phyloP scores from a whole-genome alignment of 305 asterid genomes.

The Plantago lanceolata region DNA sequence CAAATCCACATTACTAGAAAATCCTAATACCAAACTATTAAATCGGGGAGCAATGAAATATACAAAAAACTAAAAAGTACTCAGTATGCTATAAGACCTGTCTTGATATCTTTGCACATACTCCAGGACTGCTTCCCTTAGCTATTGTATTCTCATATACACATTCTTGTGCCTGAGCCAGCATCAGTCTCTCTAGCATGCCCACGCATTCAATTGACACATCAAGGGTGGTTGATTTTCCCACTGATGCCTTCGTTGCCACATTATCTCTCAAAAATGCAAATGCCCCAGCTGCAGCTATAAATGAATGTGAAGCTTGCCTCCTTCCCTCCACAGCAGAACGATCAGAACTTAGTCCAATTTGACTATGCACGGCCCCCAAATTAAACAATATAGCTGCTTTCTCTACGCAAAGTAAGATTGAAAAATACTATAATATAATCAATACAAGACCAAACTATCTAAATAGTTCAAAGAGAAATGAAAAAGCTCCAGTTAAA shows the following conservation, averaged over 20 bases:
- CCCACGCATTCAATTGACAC: slow-evolving; percentile 91
- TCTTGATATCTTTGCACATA: slow-evolving; percentile 88
- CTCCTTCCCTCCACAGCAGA: slow-evolving; percentile 87
- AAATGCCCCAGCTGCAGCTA: slow-evolving; percentile 94
- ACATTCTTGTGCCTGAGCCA: slow-evolving; percentile 99
- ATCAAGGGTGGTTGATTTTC: slow-evolving; percentile 77
- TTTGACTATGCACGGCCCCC: slow-evolving; percentile 96
- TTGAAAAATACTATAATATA: too few relatives aligned
- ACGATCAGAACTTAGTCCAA: slow-evolving; percentile 83
- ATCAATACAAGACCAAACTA: too few relatives aligned
- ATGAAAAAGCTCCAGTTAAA: background rate
- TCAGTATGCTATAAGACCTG: slow-evolving; percentile 47
- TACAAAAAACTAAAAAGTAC: too few relatives aligned
- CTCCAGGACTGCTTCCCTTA: slow-evolving; percentile 95
- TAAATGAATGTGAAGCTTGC: slow-evolving; percentile 91
- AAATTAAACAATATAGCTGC: slow-evolving; percentile 91
- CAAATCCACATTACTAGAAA: too few relatives aligned
- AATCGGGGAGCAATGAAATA: too few relatives aligned
- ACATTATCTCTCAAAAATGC: slow-evolving; percentile 83
- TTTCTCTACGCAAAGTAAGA: slow-evolving; percentile 47
- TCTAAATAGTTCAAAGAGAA: background rate
- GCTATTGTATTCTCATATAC: slow-evolving; percentile 95
- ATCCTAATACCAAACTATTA: too few relatives aligned
- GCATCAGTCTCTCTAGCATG: slow-evolving; percentile 94
- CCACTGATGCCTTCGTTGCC: slow-evolving; percentile 79